phyloP scores from a whole-genome alignment of 345 rosid species.

The Lepidium aucheri region DNA sequence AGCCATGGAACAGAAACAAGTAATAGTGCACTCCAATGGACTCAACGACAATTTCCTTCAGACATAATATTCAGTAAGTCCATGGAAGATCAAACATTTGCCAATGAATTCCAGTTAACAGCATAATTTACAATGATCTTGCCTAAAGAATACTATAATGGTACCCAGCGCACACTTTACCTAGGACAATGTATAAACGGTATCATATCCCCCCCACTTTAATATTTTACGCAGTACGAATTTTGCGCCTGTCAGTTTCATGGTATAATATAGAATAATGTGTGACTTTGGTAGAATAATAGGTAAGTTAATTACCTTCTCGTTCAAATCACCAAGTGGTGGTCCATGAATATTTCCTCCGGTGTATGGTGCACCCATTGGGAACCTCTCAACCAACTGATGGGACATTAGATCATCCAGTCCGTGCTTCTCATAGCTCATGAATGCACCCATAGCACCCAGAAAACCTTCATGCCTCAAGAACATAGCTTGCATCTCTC shows the following conservation, averaged over 20 bases:
- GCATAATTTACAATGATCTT: not conserved
- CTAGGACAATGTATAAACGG: not conserved
- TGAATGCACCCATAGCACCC: slow-evolving; percentile 97
- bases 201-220: not conserved
- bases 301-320: slow-evolving; percentile 54
- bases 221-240: not conserved
- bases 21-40: not conserved
- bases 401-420: slow-evolving; percentile 97
- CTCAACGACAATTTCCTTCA: not conserved
- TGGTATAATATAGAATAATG: not conserved
- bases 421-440: slow-evolving; percentile 98
- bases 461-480: slow-evolving; percentile 96
- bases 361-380: slow-evolving; percentile 98
- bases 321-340: slow-evolving; percentile 88
- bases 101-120: not conserved
- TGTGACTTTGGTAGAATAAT: not conserved
- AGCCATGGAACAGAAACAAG: not conserved
- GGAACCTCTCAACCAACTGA: slow-evolving; percentile 99
- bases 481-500: slow-evolving; percentile 95
- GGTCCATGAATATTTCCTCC: slow-evolving; percentile 99
- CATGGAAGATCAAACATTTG: not conserved
- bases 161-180: not conserved
- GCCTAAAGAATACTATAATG: not conserved
- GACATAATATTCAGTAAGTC: not conserved
- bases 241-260: not conserved